phyloP scores from a whole-genome alignment of 2,329 filamentous ascomycete species.

The Bipolaris gigantea region DNA sequence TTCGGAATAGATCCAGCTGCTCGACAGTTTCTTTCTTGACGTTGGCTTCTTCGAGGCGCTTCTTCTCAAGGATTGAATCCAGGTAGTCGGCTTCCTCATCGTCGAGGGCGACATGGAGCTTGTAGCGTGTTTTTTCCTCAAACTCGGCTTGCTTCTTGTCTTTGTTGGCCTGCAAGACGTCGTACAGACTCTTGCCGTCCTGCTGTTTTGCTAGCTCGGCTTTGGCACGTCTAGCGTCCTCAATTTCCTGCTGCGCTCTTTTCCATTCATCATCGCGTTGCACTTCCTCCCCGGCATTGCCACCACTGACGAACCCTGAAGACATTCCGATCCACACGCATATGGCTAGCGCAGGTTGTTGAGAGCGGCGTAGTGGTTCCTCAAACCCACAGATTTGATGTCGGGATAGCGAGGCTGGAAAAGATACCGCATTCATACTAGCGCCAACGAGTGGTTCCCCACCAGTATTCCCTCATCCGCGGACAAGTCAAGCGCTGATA shows the following conservation, averaged over 20 bases:
- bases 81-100: constrained; percentile 80
- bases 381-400: background rate
- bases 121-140: constrained; percentile 70
- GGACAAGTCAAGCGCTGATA: constrained; percentile 11
- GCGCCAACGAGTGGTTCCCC: constrained; percentile 3
- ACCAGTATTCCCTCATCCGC: constrained; percentile 9
- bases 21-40: constrained; percentile 62
- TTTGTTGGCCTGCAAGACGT: constrained; percentile 80
- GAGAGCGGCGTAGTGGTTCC: constrained; percentile 1
- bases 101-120: constrained; percentile 78
- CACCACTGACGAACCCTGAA: constrained; percentile 58
- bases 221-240: constrained; percentile 60
- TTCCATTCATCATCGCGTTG: constrained; percentile 63
- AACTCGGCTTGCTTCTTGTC: constrained; percentile 83
- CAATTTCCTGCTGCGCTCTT: constrained; percentile 65
- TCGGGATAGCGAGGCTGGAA: constrained; percentile 10
- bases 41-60: constrained; percentile 58
- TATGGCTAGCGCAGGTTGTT: constrained; percentile 17
- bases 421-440: constrained; percentile 14
- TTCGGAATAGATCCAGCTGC: constrained; percentile 61
- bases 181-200: constrained; percentile 68
- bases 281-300: constrained; percentile 48
- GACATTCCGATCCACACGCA: constrained; percentile 35
- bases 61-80: constrained; percentile 60
- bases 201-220: constrained; percentile 55